Evolutionary conservation across 768 basidiomycete species (phyloP).

Genomic region (Russula abietina): DNA sequence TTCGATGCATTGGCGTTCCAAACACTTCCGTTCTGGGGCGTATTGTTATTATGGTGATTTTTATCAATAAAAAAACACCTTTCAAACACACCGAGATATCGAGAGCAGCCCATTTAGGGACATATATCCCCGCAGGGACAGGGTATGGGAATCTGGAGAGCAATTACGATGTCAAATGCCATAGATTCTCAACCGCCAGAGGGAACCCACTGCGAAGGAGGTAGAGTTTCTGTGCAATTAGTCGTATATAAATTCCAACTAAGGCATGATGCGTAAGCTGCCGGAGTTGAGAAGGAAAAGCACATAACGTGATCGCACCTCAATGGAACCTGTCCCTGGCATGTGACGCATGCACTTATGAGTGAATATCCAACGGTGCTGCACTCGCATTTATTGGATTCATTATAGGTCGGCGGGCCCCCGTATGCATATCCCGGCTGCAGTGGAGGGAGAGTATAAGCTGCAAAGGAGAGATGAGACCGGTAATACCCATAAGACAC

Average conservation of each 20-base stretch:
- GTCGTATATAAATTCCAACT: neutral
- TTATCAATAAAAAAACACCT: too few species aligned
- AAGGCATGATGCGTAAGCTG: neutral
- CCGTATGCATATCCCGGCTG: neutral
- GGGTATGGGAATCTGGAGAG: neutral
- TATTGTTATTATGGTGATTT: neutral
- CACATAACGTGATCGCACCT: neutral
- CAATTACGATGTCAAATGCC: neutral
- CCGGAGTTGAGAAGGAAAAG: too few species aligned
- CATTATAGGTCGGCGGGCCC: neutral
- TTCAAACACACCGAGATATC: neutral
- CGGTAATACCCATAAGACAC: neutral
- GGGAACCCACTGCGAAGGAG: neutral
- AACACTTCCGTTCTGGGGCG: neutral
- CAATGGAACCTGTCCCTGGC: neutral
- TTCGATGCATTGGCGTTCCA: neutral
- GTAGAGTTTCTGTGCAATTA: neutral
- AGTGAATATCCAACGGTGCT: slow-evolving; percentile 7
- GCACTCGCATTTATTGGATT: slow-evolving; percentile 5
- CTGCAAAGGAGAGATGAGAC: neutral
- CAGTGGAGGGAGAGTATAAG: neutral
- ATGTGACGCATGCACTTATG: slow-evolving; percentile 8
- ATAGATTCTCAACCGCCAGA: neutral
- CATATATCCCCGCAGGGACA: neutral
- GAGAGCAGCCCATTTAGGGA: neutral